Percentiles rank a stretch among this genome's conserved stretches.
Conservation (phyloP, 805 yeast species). For the Zygoascus ofunaensis region DNA sequence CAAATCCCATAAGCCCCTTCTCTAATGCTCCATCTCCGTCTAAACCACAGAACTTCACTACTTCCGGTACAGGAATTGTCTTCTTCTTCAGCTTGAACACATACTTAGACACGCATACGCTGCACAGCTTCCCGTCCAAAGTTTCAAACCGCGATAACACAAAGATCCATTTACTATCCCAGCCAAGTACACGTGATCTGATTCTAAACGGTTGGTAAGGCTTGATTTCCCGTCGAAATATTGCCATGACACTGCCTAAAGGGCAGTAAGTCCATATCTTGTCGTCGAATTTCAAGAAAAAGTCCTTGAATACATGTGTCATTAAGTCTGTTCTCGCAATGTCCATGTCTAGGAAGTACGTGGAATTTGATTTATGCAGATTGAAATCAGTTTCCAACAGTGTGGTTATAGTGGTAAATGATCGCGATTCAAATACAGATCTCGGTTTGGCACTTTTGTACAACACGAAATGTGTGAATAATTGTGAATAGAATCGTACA, state of each 20-base stretch:
- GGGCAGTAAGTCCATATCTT: slow-evolving; percentile 55
- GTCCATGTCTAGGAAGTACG: slow-evolving; percentile 77
- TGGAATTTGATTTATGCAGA: slow-evolving; percentile 78
- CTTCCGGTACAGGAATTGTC: slow-evolving; percentile 61
- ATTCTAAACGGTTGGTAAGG: slow-evolving; percentile 54
- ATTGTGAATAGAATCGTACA: slow-evolving; percentile 48
- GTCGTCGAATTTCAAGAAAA: slow-evolving; percentile 40
- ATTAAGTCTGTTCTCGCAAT: slow-evolving; percentile 61
- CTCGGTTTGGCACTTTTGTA: slow-evolving; percentile 18
- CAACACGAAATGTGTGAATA: slow-evolving; percentile 35
- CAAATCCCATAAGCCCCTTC: slow-evolving; percentile 20
- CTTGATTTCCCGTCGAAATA: slow-evolving; percentile 63
- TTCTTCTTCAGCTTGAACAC: slow-evolving; percentile 72
- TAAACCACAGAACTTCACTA: slow-evolving; percentile 47
- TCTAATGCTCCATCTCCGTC: slow-evolving; percentile 35
- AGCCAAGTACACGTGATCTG: slow-evolving; percentile 53
- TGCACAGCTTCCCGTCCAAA: slow-evolving; percentile 35
- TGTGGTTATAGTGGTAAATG: slow-evolving; percentile 49
- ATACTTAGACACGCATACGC: slow-evolving; percentile 64
- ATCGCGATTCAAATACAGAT: slow-evolving; percentile 35
- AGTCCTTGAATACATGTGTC: slow-evolving; percentile 46
- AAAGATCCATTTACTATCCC: slow-evolving; percentile 86
- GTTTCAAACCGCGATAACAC: slow-evolving; percentile 52
- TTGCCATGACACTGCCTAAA: slow-evolving; percentile 59
- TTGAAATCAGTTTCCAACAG: slow-evolving; percentile 79